Evolutionary conservation across 768 basidiomycete genomes (phyloP).

Genomic region (Scleroderma citrinum): DNA sequence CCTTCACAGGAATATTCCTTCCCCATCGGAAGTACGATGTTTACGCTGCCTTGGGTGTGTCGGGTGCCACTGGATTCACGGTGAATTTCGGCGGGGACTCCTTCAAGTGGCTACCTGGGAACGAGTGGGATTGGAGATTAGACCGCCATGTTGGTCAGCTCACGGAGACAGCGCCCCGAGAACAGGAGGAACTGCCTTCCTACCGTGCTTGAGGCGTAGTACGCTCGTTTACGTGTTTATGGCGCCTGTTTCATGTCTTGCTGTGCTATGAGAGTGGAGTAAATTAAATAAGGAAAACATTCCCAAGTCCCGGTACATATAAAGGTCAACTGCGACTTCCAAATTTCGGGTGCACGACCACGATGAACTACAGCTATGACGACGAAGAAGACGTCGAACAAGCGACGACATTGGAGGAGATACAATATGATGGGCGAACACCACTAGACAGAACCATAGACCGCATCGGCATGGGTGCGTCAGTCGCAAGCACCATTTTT

Average conservation of each 20-base stretch:
- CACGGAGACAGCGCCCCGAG: constrained; percentile 12
- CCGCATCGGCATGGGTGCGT: constrained; percentile 79
- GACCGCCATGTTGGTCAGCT: constrained; percentile 56
- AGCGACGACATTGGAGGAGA: constrained; percentile 20
- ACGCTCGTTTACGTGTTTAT: no score
- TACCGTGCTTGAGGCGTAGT: constrained; percentile 5
- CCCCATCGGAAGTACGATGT: constrained; percentile 43
- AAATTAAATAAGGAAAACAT: no score
- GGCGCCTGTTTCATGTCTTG: no score
- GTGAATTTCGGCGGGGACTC: constrained; percentile 55
- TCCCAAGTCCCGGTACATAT: no score
- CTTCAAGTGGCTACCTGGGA: constrained; percentile 59
- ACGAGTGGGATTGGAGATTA: constrained; percentile 60
- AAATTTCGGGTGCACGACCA: constrained; percentile 1
- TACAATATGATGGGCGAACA: constrained; percentile 40
- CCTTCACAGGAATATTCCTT: constrained; percentile 55
- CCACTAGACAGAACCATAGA: constrained; percentile 84
- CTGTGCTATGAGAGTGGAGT: no score
- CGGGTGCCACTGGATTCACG: constrained; percentile 46
- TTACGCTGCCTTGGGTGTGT: constrained; percentile 59
- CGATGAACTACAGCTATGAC: constrained; percentile 35
- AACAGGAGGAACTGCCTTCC: constrained; percentile 40
- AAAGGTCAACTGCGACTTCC: no score
- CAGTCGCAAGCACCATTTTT: background rate
- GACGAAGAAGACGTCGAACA: constrained; percentile 26